Evolutionary conservation across 1,139 yeast species (phyloP).

Genomic region (Yamadazyma kanchanaburiensis): DNA sequence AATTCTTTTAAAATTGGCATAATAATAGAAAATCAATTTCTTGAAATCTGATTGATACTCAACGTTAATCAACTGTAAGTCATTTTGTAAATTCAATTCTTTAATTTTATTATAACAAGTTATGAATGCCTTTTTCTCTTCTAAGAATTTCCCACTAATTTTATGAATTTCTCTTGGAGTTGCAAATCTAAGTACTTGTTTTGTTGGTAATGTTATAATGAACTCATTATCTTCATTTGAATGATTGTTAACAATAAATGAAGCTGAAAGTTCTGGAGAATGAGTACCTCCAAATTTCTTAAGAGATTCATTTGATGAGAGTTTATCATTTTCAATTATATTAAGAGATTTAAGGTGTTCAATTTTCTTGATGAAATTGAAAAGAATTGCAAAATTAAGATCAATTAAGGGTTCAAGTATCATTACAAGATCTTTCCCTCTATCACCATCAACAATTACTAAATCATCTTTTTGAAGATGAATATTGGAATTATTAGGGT

Average conservation of each 20-base stretch:
- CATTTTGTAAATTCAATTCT: constrained; percentile 37
- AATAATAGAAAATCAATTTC: constrained; percentile 87
- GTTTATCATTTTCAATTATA: constrained; percentile 21
- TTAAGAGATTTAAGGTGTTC: constrained; percentile 78
- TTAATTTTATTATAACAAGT: constrained; percentile 45
- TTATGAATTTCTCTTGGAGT: constrained; percentile 47
- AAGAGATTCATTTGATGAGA: constrained; percentile 11
- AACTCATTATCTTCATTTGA: constrained; percentile 44
- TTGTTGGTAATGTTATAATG: constrained; percentile 45
- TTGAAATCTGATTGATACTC: constrained; percentile 96
- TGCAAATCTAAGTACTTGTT: constrained; percentile 48
- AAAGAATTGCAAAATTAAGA: constrained; percentile 59
- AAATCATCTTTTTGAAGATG: constrained; percentile 45
- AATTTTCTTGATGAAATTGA: constrained; percentile 74
- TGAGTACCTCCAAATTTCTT: constrained; percentile 35
- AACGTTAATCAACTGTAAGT: constrained; percentile 59
- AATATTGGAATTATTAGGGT: constrained; percentile 47
- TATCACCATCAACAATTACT: constrained; percentile 49
- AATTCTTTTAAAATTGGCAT: constrained; percentile 71
- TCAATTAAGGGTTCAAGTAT: constrained; percentile 43
- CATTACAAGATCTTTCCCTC: constrained; percentile 52
- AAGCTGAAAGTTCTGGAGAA: constrained; percentile 35
- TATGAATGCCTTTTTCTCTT: constrained; percentile 45
- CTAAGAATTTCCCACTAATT: constrained; percentile 41
- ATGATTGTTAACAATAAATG: constrained; percentile 38